These are phyloP conservation scores for Leccinum ponderosum DNA, from an alignment of 1,284 basidiomycete species.

Conservation along the genomic window DNA sequence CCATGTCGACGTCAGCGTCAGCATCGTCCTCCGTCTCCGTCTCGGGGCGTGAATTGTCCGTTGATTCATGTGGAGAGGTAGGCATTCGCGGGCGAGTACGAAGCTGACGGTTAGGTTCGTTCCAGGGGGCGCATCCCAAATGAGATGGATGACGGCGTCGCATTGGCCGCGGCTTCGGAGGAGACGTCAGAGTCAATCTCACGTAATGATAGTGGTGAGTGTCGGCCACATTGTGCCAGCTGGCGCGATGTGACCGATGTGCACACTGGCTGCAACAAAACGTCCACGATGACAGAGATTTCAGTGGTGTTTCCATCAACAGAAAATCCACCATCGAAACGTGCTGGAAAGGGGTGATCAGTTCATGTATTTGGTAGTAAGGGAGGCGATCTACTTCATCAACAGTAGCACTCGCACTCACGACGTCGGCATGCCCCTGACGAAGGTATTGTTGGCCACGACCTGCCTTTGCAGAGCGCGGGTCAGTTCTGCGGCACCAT, in stretches of 20 bases:
- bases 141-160: conserved; percentile 58
- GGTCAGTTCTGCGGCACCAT: conserved; percentile 52
- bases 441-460: conserved; percentile 18
- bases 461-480: conserved; percentile 57
- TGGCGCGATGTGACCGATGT: conserved; percentile 21
- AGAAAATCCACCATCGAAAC: conserved; percentile 27
- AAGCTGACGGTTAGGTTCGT: conserved; percentile 29
- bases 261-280: conserved; percentile 18
- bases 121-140: conserved; percentile 50
- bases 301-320: conserved; percentile 17
- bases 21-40: conserved; percentile 76
- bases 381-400: conserved; percentile 28
- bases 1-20: conserved; percentile 56
- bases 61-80: conserved; percentile 54
- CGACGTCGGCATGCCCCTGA: conserved; percentile 6
- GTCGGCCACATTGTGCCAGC: conserved; percentile 20
- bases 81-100: conserved; percentile 35
- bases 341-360: conserved; percentile 21
- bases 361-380: not conserved
- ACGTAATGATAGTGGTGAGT: conserved; percentile 37
- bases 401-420: conserved; percentile 5
- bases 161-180: conserved; percentile 56
- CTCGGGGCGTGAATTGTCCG: conserved; percentile 59
- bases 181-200: conserved; percentile 55
- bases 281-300: conserved; percentile 24